Base-by-base conservation (phyloP, 108 stramenopile genomes). In the Skeletonema tropicum region DNA sequence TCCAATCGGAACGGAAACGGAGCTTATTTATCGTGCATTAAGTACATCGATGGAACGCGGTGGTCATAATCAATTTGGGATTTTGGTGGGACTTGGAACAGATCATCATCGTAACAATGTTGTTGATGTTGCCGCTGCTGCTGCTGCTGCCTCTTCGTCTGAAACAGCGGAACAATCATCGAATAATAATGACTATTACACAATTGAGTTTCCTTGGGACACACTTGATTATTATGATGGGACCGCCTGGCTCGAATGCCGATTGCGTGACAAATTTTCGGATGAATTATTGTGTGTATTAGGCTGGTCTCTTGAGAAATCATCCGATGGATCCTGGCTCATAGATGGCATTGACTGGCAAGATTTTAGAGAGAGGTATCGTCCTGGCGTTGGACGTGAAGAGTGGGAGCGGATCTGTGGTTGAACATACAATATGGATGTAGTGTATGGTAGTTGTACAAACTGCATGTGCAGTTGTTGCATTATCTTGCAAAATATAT, bases 311-410 rank as follows among this genome's bases (percentile, higher is more conserved):
- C 65, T 94, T 55, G 36, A 45, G 23, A 66, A 42, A 55, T 31
- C 82, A 25, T 58, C 60, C 6, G 82, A 88, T 68, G 87, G 87
- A 29, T 78, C 75, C 30, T 94, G 93, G 93, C 29, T 89, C 30
- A 57, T 94, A 5, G 86, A 87, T 70, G 73, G 82, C 17, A 70
- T 94, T 3, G 93, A 94, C 68, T 94, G 93, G 93, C 89, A 92
- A 75, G 93, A 94, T 75, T 92, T 92, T 71, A 79, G 93, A 33
- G 87, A 87, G 2, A 57, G 76, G 15, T 93, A 86, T 76, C 74
- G 89, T 35, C 92, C 92, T 7, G 92, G 92, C 10, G 83, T 93
- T 41, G 90, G 92, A 15, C 66, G 92, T 68, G 89, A 89, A 72
- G 90, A 91, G 57, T 93, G 92, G 92, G 88, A 86, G 66, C 64